Evolutionary conservation across 2,329 filamentous ascomycete genomes (phyloP).

Genomic region (Didymella pomorum): DNA sequence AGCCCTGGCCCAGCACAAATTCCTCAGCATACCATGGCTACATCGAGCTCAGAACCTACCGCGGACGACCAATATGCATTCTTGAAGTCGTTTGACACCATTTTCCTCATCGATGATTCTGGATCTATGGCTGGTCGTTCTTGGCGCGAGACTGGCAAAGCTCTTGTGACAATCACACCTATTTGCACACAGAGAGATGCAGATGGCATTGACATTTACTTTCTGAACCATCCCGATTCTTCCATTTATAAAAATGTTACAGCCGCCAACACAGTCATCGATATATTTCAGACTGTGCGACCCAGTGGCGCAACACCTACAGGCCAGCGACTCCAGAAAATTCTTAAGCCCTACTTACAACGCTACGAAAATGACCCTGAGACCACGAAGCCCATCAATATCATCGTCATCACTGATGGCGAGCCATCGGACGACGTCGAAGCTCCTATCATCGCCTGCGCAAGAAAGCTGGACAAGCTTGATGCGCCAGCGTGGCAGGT

Average conservation of each 20-base stretch:
- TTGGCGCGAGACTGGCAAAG: constrained; percentile 78
- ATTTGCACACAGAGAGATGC: constrained; percentile 81
- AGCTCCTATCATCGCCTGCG: constrained; percentile 68
- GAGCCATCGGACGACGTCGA: constrained; percentile 81
- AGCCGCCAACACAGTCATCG: constrained; percentile 64
- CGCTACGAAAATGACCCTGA: constrained; percentile 60
- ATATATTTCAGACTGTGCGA: constrained; percentile 73
- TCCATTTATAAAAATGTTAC: constrained; percentile 72
- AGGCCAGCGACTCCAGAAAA: constrained; percentile 72
- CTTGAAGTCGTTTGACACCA: constrained; percentile 80
- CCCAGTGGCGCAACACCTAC: constrained; percentile 78
- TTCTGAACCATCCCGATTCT: constrained; percentile 75
- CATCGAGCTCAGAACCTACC: constrained; percentile 9
- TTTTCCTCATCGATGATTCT: constrained; percentile 93
- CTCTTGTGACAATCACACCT: constrained; percentile 77
- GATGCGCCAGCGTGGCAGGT: constrained; percentile 81
- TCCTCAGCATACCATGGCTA: constrained; percentile 5
- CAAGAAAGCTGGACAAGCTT: constrained; percentile 72
- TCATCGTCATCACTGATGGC: constrained; percentile 94
- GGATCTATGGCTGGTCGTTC: constrained; percentile 79
- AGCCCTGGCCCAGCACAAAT: constrained; percentile 39
- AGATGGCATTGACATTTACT: constrained; percentile 91
- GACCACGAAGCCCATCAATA: constrained; percentile 78
- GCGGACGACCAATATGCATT: constrained; percentile 77
- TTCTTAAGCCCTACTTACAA: constrained; percentile 76